phyloP scores from a whole-genome alignment of 164 flowering plant species.

The Magnolia officinalis region DNA sequence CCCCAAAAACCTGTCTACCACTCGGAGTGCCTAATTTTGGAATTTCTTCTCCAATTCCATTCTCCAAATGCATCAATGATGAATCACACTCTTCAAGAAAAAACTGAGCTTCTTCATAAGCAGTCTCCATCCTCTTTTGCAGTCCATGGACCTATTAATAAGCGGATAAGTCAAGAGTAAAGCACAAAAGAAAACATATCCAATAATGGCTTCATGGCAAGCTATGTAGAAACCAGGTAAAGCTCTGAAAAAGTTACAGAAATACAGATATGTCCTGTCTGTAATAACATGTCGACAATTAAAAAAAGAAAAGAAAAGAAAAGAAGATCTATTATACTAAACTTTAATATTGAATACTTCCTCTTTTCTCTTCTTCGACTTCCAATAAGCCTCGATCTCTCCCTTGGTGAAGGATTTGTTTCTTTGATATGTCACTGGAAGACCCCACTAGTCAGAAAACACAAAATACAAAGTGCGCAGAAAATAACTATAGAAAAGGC shows the following conservation, averaged over 20 bases:
- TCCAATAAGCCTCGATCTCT: conserved; percentile 59
- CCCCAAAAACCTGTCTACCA: conserved; percentile 81
- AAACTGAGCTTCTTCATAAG: conserved; percentile 62
- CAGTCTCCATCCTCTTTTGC: conserved; percentile 64
- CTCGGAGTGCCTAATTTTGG: conserved; percentile 23
- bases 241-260: too few species aligned
- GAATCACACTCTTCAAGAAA: conserved; percentile 75
- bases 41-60: conserved; percentile 24
- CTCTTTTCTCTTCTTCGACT: conserved; percentile 50
- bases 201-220: background rate
- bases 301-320: too few species aligned
- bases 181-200: too few species aligned
- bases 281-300: too few species aligned
- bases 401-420: too few species aligned
- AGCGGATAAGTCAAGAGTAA: conserved; percentile 7
- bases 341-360: conserved; percentile 21
- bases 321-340: too few species aligned
- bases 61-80: conserved; percentile 44
- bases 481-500: too few species aligned
- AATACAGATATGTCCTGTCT: too few species aligned
- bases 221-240: background rate
- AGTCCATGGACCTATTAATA: conserved; percentile 58
- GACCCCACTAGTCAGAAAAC: too few species aligned
- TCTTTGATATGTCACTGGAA: too few species aligned
- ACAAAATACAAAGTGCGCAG: too few species aligned